phyloP scores from a whole-genome alignment of 345 rosid genomes.

The Pistacia atlantica region DNA sequence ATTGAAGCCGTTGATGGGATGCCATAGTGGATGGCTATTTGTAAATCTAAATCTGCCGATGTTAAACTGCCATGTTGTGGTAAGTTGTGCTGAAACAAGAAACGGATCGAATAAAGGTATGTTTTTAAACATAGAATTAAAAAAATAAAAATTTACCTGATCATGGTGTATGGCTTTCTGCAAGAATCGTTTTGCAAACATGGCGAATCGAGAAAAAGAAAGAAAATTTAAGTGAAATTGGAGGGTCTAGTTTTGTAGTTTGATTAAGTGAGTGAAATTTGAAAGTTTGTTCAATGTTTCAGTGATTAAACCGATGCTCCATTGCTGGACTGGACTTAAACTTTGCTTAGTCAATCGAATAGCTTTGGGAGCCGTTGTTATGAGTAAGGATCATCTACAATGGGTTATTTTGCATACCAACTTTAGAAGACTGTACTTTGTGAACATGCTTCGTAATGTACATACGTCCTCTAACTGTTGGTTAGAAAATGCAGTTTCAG shows the following conservation, averaged over 20 bases:
- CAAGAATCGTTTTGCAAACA: slow-evolving; percentile 46
- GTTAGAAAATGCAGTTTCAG: neutral
- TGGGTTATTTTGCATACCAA: neutral
- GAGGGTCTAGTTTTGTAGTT: neutral
- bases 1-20: slow-evolving; percentile 64
- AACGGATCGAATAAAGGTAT: neutral
- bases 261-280: neutral
- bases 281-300: slow-evolving; percentile 5
- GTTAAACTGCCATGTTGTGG: slow-evolving; percentile 29
- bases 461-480: neutral
- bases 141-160: slow-evolving; percentile 31
- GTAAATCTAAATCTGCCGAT: slow-evolving; percentile 49
- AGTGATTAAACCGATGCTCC: slow-evolving; percentile 29
- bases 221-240: neutral
- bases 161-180: slow-evolving; percentile 38
- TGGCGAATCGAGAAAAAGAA: slow-evolving; percentile 20
- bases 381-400: neutral
- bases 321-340: slow-evolving; percentile 8
- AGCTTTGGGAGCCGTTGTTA: neutral
- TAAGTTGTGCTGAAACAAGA: slow-evolving; percentile 28
- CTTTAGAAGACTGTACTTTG: too few species aligned
- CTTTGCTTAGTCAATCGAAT: slow-evolving; percentile 19
- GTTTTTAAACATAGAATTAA: neutral
- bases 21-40: slow-evolving; percentile 51
- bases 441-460: too few species aligned